Base-by-base conservation (phyloP, 805 yeast genomes). In the Lachancea waltii region DNA sequence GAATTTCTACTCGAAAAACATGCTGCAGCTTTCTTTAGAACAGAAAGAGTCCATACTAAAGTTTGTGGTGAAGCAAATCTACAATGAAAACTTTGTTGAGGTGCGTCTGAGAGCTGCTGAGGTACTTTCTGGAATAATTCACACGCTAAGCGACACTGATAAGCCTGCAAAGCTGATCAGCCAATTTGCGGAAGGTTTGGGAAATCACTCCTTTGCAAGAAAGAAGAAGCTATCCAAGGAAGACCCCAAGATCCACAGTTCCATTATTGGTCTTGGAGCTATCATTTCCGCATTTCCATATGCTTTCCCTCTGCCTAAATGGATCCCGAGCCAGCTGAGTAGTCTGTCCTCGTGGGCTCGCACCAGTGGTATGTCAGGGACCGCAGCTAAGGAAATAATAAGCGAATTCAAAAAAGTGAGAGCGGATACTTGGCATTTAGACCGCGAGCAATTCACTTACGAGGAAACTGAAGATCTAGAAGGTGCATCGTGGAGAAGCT, bases 341-440 rank as follows among this genome's bases (percentile, higher is more conserved):
- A 65, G 73, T 1, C 62, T 92, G 42, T 87, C 95, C 0, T 74
- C 73, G 18, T 79, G 78, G 55, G 79, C 86, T 3, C 76, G 82
- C 11, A 73, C 83, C 15, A 79, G 79, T 13, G 97, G 97, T 6
- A 57, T 79, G 37, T 76, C 83, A 20, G 95, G 95, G 1, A 75
- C 80, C 38, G 74, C 95, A 1, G 94, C 95, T 5, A 90, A 90
- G 59, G 79, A 78, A 22, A 72, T 76, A 2, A 68, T 90, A 35
- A 80, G 95, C 46, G 80, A 77, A 45, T 92, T 92, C 65, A 90
- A 89, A 58, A 87, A 87, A 65, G 77, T 85, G 5, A 74, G 97
- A 47, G 94, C 89, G 42, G 98, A 90, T 52, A 86, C 97, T 0
- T 90, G 98, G 98, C 95, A 85, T 52, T 75, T 86, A 42, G 98